phyloP scores from a whole-genome alignment of 192 early-diverging fungal species.

The Coemansia sp. region DNA sequence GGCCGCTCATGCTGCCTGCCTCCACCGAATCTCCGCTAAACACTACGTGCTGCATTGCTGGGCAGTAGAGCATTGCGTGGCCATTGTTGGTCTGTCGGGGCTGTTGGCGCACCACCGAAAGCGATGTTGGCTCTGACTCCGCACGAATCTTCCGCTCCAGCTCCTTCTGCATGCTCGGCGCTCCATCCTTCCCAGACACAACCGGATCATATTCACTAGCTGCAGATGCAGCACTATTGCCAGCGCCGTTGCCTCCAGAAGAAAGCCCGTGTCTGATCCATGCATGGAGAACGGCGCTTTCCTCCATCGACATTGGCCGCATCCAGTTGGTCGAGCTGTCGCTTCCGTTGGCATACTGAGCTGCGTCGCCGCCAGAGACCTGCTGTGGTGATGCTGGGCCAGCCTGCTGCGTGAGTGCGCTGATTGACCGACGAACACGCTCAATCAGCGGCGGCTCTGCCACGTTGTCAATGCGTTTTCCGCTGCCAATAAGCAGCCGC shows the following conservation, averaged over 20 bases:
- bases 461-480: background rate
- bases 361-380: background rate
- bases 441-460: slow-evolving; percentile 32
- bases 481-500: slow-evolving; percentile 28
- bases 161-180: too few relatives aligned
- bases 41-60: slow-evolving; percentile 48
- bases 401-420: slow-evolving; percentile 30
- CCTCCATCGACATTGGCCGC: slow-evolving; percentile 52
- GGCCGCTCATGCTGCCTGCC: background rate
- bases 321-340: slow-evolving; percentile 8
- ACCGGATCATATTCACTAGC: background rate
- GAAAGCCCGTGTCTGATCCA: slow-evolving; percentile 43
- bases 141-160: background rate
- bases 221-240: background rate
- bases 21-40: slow-evolving; percentile 30
- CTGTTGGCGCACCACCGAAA: slow-evolving; percentile 24
- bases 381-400: slow-evolving; percentile 8
- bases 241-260: background rate
- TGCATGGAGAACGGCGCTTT: slow-evolving; percentile 43
- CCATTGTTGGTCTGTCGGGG: slow-evolving; percentile 9
- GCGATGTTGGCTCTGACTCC: slow-evolving; percentile 13
- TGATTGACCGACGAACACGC: slow-evolving; percentile 42
- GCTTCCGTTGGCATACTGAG: slow-evolving; percentile 8
- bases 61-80: slow-evolving; percentile 54
- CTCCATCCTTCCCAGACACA: background rate